Percentiles rank a stretch among this genome's conserved stretches.
These are phyloP conservation scores for Solanum hybrid DNA, from an alignment of 305 asterid genomes.

Conservation along the genomic window DNA sequence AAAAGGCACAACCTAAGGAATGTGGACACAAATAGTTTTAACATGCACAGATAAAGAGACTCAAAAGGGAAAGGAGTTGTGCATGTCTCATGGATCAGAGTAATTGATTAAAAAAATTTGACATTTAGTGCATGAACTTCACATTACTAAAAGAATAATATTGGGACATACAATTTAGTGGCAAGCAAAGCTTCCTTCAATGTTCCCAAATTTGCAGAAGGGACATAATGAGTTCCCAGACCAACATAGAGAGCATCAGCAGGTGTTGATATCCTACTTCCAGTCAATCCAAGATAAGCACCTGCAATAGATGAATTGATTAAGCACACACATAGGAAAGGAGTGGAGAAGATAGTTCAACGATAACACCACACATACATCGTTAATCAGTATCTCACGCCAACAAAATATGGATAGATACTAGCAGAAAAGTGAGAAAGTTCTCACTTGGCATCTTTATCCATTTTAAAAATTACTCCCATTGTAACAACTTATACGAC, in stretches of 20 bases:
- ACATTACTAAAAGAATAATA: neutral
- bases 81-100: neutral
- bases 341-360: neutral
- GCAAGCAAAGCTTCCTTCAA: conserved; percentile 58
- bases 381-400: neutral
- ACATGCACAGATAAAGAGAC: neutral
- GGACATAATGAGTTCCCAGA: conserved; percentile 84
- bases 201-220: conserved; percentile 64
- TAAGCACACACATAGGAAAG: neutral
- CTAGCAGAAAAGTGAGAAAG: neutral
- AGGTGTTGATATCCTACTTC: conserved; percentile 77
- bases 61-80: neutral
- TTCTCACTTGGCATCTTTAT: neutral
- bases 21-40: neutral
- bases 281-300: conserved; percentile 92
- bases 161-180: conserved; percentile 48
- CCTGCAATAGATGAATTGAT: conserved; percentile 37
- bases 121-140: neutral
- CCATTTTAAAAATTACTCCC: neutral
- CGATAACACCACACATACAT: neutral
- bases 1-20: neutral
- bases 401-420: neutral
- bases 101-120: neutral
- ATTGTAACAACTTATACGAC: neutral
- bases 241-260: conserved; percentile 93